Base-by-base conservation (phyloP, 2,329 filamentous ascomycete genomes). In the Claviceps cyperi region DNA sequence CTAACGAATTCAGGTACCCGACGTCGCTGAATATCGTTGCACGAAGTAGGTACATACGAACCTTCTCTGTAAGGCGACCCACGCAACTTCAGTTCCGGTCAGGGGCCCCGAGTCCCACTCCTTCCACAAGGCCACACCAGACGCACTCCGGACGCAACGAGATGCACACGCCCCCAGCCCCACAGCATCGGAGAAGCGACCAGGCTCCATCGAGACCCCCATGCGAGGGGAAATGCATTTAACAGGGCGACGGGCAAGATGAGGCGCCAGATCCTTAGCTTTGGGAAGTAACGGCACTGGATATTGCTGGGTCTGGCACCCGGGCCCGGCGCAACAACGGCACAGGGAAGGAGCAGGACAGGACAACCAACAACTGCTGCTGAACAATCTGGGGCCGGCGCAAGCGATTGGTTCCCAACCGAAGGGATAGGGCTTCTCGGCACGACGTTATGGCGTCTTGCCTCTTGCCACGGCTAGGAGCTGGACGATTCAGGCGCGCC, bases 131-230 rank as follows among this genome's bases (percentile, higher is more conserved):
- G 38, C 39, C 45, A 43, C 22, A 22, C 22, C 22, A 46, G 19
- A 38, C 21, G 22, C 45, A 38, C 35, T 1, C 43, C 22, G 14
- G 21, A 28, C 21, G 22, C 41, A 15, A 8, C 43, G n/a, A 19
- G 15, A 44, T 39, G 32, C 49, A 44, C 49, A 43, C 46, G 21
- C 50, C 50, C 46, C 35, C 40, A 36, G 44, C 46, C 43, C 50
- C 50, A 49, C 37, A 21, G 47, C 47, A 49, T 52, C 47, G 50
- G 47, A 47, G 37, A 46, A 44, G 47, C 38, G 39, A 43, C 43
- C 37, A 49, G 43, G 40, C 13, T n/a, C 46, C 28, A 45, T 40
- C 36, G 19, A 32, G 38, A 35, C 39, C 38, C 28, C 28, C 43
- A 43, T 48, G 47, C 47, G 47, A 48, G 39, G 39, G 47, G 47